Base-by-base conservation (phyloP, 2,329 filamentous ascomycete genomes). In the Xylariaceae sp. region DNA sequence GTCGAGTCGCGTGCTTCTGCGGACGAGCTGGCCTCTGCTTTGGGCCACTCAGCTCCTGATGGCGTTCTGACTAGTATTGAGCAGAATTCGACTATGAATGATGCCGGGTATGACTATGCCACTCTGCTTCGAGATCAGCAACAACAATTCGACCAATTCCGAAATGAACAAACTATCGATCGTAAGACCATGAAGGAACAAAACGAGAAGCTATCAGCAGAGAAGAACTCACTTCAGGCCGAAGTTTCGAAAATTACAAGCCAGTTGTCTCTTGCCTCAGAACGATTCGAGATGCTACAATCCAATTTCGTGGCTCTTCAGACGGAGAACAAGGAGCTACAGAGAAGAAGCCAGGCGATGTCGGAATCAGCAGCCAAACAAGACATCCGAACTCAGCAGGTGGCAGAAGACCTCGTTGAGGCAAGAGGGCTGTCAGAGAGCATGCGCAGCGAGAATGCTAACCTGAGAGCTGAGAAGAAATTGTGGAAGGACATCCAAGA, bases 401-500 rank as follows among this genome's bases (percentile, higher is more conserved):
- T 91, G 19, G 89, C 89, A 0, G 91, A 97, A 64, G 91, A 98
- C 54, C 76, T 97, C 4, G 82, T 97, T 9, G 93, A 96, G 61
- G 83, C 86, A 4, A 85, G 83, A 60, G 85, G 85, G 24, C 68
- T 91, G 39, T 73, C 87, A 3, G 91, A 98, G 57, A 90, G 89
- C 57, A 78, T 96, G 64, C 85, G 89, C 39, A 89, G 89, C 50
- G 93, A 98, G 61, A 89, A 84, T 40, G 84, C 89, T 13, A 96
- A 97, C 57, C 77, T 96, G 26, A 95, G 95, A 63, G 90, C 91
- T 0, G 91, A 97, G 64, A 95, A 95, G 67, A 86, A 89, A 29
- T 74, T 98, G 9, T 95, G 87, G 86, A 95, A 93, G 68, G 88
- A 85, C 42, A 95, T 96, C 26, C 90, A 97, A 61, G 84, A 87